These are phyloP conservation scores for Cetradonia linearis DNA, from an alignment of 495 filamentous ascomycete species.

Conservation along the genomic window DNA sequence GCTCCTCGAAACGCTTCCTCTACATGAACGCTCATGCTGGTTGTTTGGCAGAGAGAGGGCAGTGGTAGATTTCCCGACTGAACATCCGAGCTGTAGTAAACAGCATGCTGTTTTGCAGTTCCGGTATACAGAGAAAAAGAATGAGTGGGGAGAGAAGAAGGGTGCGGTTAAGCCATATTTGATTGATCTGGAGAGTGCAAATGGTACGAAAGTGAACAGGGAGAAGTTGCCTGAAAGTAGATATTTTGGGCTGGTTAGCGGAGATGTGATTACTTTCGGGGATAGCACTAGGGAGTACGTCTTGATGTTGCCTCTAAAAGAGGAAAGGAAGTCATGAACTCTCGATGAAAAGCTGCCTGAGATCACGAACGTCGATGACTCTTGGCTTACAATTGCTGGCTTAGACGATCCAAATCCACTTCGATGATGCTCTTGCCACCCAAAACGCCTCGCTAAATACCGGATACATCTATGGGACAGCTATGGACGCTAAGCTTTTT, in stretches of 20 bases:
- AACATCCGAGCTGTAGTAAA: conserved; percentile 85
- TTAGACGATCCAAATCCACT: conserved; percentile 6
- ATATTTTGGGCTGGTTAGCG: conserved; percentile 77
- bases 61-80: conserved; percentile 73
- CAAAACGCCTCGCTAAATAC: conserved; percentile 19
- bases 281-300: conserved; percentile 81
- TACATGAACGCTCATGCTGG: conserved; percentile 76
- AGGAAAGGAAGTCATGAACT: conserved; percentile 1
- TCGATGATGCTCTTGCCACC: conserved; percentile 1
- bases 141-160: conserved; percentile 74
- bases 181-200: conserved; percentile 87
- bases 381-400: not conserved
- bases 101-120: conserved; percentile 97
- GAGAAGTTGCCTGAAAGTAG: conserved; percentile 60
- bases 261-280: conserved; percentile 83
- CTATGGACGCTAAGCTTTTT: not conserved
- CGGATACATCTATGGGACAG: conserved; percentile 18
- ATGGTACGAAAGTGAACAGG: conserved; percentile 77
- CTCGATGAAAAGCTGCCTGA: not conserved
- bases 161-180: conserved; percentile 81
- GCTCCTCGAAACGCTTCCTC: conserved; percentile 66
- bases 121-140: conserved; percentile 66
- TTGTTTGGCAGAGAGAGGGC: conserved; percentile 68
- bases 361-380: not conserved
- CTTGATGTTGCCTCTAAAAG: conserved; percentile 51